Conservation (phyloP, 768 basidiomycete species). For the Tulasnella sp. region DNA sequence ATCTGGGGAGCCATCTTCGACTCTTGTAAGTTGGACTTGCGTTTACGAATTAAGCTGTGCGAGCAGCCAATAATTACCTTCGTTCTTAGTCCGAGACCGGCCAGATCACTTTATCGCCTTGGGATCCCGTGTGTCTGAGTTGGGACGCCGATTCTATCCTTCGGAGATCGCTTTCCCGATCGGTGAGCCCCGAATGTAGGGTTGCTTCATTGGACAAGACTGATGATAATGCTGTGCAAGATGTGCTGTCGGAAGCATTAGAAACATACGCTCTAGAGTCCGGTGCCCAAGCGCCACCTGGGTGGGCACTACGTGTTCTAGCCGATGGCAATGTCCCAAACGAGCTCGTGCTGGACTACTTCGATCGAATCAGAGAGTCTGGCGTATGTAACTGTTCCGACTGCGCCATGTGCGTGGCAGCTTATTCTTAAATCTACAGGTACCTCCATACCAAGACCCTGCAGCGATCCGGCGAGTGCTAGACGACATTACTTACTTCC, state of each 20-base stretch:
- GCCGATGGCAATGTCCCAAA: slow-evolving; percentile 74
- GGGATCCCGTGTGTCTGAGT: slow-evolving; percentile 27
- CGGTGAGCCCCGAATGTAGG: slow-evolving; percentile 40
- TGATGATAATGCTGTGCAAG: slow-evolving; percentile 32
- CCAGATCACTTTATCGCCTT: slow-evolving; percentile 17
- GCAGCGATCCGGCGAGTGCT: slow-evolving; percentile 70
- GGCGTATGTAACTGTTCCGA: slow-evolving; percentile 43
- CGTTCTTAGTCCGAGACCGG: slow-evolving; percentile 13
- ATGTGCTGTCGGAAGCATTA: slow-evolving; percentile 62
- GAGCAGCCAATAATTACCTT: background rate
- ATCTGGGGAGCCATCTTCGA: slow-evolving; percentile 88
- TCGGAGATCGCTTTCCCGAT: slow-evolving; percentile 86
- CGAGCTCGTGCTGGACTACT: slow-evolving; percentile 72
- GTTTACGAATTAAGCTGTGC: no score
- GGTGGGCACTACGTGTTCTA: slow-evolving; percentile 76
- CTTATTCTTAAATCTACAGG: slow-evolving; percentile 31
- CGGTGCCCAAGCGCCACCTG: slow-evolving; percentile 47
- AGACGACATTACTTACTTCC: slow-evolving; percentile 68
- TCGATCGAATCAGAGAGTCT: slow-evolving; percentile 80
- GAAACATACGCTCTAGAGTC: slow-evolving; percentile 61
- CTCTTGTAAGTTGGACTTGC: slow-evolving; percentile 48
- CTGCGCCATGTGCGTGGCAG: slow-evolving; percentile 9
- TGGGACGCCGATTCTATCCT: slow-evolving; percentile 82
- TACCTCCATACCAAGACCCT: slow-evolving; percentile 76
- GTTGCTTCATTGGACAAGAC: background rate